Evolutionary conservation across 176 grass and related monocot genomes (phyloP), one percentile per base, ranked within the genome.

Genomic region (Cocos nucifera): DNA sequence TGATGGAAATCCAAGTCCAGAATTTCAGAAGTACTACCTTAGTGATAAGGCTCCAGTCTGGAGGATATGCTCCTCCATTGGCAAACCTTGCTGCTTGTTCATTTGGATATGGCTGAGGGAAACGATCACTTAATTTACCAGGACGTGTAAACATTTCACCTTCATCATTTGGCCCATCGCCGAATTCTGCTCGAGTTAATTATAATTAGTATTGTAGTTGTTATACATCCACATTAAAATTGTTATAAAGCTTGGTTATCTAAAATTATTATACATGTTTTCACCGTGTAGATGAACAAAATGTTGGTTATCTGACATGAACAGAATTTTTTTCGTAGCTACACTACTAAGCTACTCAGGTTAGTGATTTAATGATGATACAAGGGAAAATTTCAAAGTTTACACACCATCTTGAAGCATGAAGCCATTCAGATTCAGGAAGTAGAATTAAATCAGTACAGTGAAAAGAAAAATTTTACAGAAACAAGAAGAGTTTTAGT

Each of bases 1-100:
- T 56, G 23, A n/a, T 28, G 15, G 17, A 70, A 32, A 70, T 15
- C 17, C 9, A 55, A 39, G 8, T 39, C 35, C 35, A 39, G 9
- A 39, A 10, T 39, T 12, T 39, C 35, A 39, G 35, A 4, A 53
- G 3, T 10, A 30, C 57, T 51, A 19, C 65, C 39, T 32, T 72
- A 0, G 80, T 68, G 49, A 51, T 56, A 63, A 61, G 17, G 61
- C 59, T 55, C 22, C 65, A 73, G 59, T 77, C 76, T 27, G 70
- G 74, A 15, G 49, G 17, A 55, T 24, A 35, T 2, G 65, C 50
- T 4, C 50, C 63, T 17, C 73, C 65, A 44, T 63, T 22, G 22
- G 57, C 12, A 18, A 62, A 16, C 20, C 2, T 20, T 15, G 69
- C 14, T 56, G 24, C 17, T 25, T 26, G 48, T 26, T 65, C 49